Base-by-base conservation (phyloP, 371 early-diverging fungal genomes). In the Mucor mucedo region DNA sequence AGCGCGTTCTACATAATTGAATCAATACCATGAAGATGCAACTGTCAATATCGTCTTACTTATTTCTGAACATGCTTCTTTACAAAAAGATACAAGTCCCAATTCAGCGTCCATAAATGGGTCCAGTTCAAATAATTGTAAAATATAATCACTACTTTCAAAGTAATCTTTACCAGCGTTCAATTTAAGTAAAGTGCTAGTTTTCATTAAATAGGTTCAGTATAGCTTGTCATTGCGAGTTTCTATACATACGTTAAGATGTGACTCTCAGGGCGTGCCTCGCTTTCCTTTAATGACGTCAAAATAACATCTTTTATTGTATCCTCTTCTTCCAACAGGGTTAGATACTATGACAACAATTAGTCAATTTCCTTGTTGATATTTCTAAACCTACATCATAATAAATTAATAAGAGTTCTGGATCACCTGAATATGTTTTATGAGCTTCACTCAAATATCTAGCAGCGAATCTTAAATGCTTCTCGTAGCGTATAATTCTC, bases 231-330 rank as follows among this genome's bases (percentile, higher is more conserved):
- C n/a, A 2, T 29, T 5, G 8, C 14, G 4, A 16, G 14, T 6
- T 41, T 45, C 4, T 9, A n/a, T 29, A 54, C 65, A 39, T 59
- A 65, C 65, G 27, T 38, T 14, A 65, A 10, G 9, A 65, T 30
- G 4, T 28, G 48, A 13, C 29, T 39, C 5, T 65, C 60, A 9
- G 59, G 54, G 9, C 45, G 21, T 6, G 30, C 6, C 40, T 47
- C 30, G 5, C n/a, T 30, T 5, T 38, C 53, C 11, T 54, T 8
- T 14, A 65, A 38, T 5, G 60, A 54, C 14, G 2, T 30, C 11
- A 6, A 14, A 7, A 47, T 13, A 3, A 48, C 49, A n/a, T 2
- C 14, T 38, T 60, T n/a, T 4, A 32, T 59, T 13, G 8, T 5
- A 5, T 59, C 2, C 7, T 30, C 47, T 5, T 58, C 39, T 5